These are phyloP conservation scores for Sporobolomyces roseus DNA, from an alignment of 768 basidiomycete genomes.

Conservation along the genomic window DNA sequence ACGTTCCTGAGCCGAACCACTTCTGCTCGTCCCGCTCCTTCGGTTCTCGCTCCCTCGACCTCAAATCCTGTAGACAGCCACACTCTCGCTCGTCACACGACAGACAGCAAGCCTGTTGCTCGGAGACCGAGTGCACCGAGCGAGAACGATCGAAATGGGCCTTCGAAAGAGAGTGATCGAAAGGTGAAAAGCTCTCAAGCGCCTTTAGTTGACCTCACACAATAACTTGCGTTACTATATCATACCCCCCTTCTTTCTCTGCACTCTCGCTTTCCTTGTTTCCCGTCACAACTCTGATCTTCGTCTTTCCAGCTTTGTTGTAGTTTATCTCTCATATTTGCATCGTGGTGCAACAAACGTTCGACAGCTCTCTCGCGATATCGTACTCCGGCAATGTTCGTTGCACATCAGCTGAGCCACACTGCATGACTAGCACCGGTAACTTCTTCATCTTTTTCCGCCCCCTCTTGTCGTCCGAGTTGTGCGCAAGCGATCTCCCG, in stretches of 20 bases:
- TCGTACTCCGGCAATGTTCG: background rate
- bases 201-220: too few relatives aligned
- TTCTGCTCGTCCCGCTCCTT: constrained; percentile 1
- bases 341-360: too few relatives aligned
- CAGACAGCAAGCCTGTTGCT: background rate
- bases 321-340: too few relatives aligned
- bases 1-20: background rate
- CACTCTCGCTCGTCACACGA: background rate
- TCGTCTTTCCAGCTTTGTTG: background rate
- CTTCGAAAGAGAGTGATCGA: too few relatives aligned
- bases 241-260: too few relatives aligned
- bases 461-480: constrained; percentile 17
- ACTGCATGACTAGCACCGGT: constrained; percentile 41
- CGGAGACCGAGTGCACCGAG: too few relatives aligned
- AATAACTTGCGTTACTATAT: too few relatives aligned
- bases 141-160: too few relatives aligned
- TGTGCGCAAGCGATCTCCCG: constrained; percentile 35
- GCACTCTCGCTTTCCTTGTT: background rate
- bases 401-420: constrained; percentile 25
- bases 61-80: background rate
- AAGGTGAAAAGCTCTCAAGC: too few relatives aligned
- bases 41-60: background rate
- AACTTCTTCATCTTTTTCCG: constrained; percentile 18
- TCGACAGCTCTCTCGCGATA: too few relatives aligned
- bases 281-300: too few relatives aligned